phyloP scores from a whole-genome alignment of 2,329 filamentous ascomycete species.

The Thyridium curvatum region DNA sequence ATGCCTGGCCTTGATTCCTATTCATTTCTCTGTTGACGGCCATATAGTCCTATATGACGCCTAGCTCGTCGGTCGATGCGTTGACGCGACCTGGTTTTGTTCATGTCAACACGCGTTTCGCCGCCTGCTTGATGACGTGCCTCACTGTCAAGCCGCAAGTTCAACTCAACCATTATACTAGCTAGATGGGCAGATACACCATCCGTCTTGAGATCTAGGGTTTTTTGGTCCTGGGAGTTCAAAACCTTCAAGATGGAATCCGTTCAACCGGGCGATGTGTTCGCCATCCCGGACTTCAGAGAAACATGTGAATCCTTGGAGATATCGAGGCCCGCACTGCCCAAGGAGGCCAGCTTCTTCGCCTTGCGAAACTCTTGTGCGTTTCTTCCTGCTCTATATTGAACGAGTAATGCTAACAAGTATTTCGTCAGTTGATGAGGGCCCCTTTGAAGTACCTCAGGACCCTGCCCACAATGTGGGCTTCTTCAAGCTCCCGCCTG shows the following conservation, averaged over 20 bases:
- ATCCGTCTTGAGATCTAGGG: no score
- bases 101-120: constrained; percentile 6
- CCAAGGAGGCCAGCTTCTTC: constrained; percentile 34
- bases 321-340: no score
- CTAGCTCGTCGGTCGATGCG: background rate
- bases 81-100: background rate
- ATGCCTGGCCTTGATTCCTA: no score
- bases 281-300: constrained; percentile 58
- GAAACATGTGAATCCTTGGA: constrained; percentile 18
- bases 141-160: no score
- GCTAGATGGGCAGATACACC: no score
- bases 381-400: background rate
- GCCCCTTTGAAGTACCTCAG: constrained; percentile 1
- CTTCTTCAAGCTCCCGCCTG: constrained; percentile 37
- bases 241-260: constrained; percentile 37
- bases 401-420: background rate
- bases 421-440: constrained; percentile 6
- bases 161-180: no score
- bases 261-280: constrained; percentile 46
- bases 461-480: constrained; percentile 14
- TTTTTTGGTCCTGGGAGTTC: no score
- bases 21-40: no score
- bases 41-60: no score
- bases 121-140: no score
- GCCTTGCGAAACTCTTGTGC: constrained; percentile 27